A percentile compares a stretch with the other conserved stretches of the same genome.
These are phyloP conservation scores for Trichoderma sp. DNA, from an alignment of 2,329 filamentous ascomycete genomes.

Conservation along the genomic window DNA sequence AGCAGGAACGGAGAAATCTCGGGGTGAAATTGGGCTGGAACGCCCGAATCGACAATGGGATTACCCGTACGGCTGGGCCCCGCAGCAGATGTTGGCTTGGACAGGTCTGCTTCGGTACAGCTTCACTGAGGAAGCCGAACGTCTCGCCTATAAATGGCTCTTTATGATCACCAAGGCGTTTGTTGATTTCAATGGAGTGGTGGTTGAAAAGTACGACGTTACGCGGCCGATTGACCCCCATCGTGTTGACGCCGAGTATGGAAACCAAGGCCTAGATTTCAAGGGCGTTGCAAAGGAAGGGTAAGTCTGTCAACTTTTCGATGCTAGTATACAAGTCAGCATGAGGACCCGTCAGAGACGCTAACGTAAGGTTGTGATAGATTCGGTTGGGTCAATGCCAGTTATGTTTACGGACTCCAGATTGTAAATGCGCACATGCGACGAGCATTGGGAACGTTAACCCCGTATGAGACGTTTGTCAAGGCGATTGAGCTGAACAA, in stretches of 20 bases:
- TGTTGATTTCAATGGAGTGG: conserved; percentile 96
- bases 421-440: conserved; percentile 88
- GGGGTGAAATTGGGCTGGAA: conserved; percentile 75
- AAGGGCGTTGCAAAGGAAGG: conserved; percentile 95
- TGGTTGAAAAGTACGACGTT: conserved; percentile 98
- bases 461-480: conserved; percentile 80
- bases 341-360: conserved; percentile 1
- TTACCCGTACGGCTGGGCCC: conserved; percentile 96
- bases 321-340: not conserved
- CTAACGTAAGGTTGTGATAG: conserved; percentile 50
- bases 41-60: conserved; percentile 98
- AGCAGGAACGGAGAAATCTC: conserved; percentile 86
- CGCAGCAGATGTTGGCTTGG: conserved; percentile 98
- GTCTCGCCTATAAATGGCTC: conserved; percentile 92
- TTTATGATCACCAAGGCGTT: conserved; percentile 99
- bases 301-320: conserved; percentile 56
- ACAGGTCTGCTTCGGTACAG: conserved; percentile 88
- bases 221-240: conserved; percentile 88
- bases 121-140: conserved; percentile 85
- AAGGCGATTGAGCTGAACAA: conserved; percentile 63
- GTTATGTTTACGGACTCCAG: conserved; percentile 89
- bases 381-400: conserved; percentile 98
- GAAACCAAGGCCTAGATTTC: conserved; percentile 93
- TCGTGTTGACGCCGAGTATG: conserved; percentile 94
- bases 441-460: conserved; percentile 83